Evolutionary conservation across 345 rosid species (phyloP).

Genomic region (Citrus sinensis): DNA sequence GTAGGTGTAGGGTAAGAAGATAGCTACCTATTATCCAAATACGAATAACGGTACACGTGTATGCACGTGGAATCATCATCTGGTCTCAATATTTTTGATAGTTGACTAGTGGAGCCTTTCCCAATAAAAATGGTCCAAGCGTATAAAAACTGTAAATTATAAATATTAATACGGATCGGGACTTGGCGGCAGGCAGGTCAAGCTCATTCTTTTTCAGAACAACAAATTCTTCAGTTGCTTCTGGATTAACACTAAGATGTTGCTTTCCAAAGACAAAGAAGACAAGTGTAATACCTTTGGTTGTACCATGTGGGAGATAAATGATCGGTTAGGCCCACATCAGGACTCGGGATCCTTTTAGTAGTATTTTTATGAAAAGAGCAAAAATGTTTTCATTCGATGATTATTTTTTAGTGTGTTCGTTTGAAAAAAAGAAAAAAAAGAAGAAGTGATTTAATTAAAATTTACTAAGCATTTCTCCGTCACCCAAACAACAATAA

Average conservation of each 20-base stretch:
- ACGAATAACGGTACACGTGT: not conserved
- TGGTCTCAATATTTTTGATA: not conserved
- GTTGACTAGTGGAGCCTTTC: not conserved
- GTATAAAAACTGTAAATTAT: not conserved
- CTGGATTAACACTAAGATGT: not conserved
- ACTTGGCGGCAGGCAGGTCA: not conserved
- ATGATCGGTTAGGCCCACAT: not conserved
- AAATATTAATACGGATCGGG: not conserved
- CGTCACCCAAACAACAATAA: not conserved
- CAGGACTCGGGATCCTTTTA: too few species aligned
- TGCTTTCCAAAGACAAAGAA: not conserved
- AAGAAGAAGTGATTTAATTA: too few species aligned
- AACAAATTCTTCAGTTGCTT: not conserved
- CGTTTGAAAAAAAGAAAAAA: too few species aligned
- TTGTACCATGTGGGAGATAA: not conserved
- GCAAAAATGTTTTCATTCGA: too few species aligned
- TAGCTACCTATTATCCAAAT: too few species aligned
- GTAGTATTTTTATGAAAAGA: too few species aligned
- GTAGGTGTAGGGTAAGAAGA: too few species aligned
- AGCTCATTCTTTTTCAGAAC: not conserved
- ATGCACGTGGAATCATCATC: not conserved
- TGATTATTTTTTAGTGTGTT: too few species aligned
- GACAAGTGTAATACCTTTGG: not conserved
- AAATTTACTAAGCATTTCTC: not conserved
- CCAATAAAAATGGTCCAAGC: not conserved